Conservation (phyloP, 2,329 filamentous ascomycete species). For the Fusarium sp. region DNA sequence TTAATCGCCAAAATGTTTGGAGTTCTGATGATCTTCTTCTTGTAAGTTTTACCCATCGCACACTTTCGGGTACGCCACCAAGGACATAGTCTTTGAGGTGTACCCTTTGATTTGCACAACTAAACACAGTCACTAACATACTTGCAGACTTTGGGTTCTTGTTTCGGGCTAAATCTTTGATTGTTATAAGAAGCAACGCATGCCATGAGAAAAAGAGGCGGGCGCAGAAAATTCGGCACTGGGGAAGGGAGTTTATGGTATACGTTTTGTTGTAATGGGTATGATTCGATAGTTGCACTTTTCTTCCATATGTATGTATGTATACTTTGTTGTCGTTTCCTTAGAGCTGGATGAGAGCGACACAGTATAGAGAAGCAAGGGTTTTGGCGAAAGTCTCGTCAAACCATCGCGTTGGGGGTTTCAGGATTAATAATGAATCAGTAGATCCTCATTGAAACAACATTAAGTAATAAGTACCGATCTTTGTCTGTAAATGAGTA, state of each 20-base stretch:
- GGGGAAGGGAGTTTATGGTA: conserved; percentile 35
- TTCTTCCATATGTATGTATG: conserved; percentile 43
- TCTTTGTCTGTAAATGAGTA: not conserved
- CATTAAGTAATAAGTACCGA: not conserved
- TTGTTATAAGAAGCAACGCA: conserved; percentile 11
- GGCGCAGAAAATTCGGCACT: conserved; percentile 21
- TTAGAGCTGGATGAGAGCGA: conserved; percentile 31
- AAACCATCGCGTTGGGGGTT: conserved; percentile 31
- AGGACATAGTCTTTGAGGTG: not conserved
- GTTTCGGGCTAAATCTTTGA: conserved; percentile 53
- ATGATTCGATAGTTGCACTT: conserved; percentile 37
- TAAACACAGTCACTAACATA: conserved; percentile 22
- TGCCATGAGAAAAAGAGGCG: conserved; percentile 31
- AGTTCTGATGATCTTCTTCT: conserved; percentile 94
- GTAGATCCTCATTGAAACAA: conserved; percentile 23
- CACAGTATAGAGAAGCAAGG: conserved; percentile 28
- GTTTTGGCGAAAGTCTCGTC: conserved; percentile 7
- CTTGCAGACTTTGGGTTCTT: conserved; percentile 56
- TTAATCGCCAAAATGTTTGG: conserved; percentile 84
- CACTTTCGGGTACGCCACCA: not conserved
- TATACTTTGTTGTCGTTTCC: conserved; percentile 39
- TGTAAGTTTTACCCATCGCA: conserved; percentile 61
- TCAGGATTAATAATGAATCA: conserved; percentile 42
- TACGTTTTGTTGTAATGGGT: conserved; percentile 47
- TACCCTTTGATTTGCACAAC: not conserved